Conservation (phyloP, 768 basidiomycete species). For the Dendrothele bispora region DNA sequence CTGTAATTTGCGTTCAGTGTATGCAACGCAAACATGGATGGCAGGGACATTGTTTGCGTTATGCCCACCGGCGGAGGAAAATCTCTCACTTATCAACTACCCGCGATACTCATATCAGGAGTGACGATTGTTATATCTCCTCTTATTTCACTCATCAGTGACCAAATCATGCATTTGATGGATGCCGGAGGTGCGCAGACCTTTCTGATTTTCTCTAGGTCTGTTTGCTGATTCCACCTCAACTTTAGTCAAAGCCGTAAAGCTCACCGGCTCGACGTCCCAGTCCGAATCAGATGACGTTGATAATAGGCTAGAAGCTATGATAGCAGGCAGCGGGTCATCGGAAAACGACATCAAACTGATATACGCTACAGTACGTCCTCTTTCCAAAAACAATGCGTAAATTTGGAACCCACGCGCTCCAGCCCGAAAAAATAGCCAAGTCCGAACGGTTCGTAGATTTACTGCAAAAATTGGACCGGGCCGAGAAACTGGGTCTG, state of each 20-base stretch:
- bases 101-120: conserved; percentile 75
- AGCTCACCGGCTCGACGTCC: conserved; percentile 71
- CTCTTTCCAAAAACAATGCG: too few species aligned
- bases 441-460: conserved; percentile 70
- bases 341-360: conserved; percentile 79
- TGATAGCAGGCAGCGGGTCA: conserved; percentile 35
- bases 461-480: conserved; percentile 65
- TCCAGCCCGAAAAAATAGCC: conserved; percentile 83
- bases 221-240: too few species aligned
- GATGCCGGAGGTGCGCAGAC: conserved; percentile 57
- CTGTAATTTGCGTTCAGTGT: conserved; percentile 46
- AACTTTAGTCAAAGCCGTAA: conserved; percentile 76
- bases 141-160: conserved; percentile 74
- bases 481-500: conserved; percentile 60
- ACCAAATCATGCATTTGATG: conserved; percentile 74
- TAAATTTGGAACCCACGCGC: too few species aligned
- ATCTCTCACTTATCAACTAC: conserved; percentile 89
- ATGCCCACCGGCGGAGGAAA: conserved; percentile 96
- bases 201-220: neutral
- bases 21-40: conserved; percentile 90
- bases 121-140: conserved; percentile 89
- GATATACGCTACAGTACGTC: conserved; percentile 78
- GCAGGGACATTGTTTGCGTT: conserved; percentile 80
- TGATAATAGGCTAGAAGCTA: conserved; percentile 44
- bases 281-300: conserved; percentile 52